Conservation (phyloP, 495 filamentous ascomycete genomes). For the Hypoxylon rickii region DNA sequence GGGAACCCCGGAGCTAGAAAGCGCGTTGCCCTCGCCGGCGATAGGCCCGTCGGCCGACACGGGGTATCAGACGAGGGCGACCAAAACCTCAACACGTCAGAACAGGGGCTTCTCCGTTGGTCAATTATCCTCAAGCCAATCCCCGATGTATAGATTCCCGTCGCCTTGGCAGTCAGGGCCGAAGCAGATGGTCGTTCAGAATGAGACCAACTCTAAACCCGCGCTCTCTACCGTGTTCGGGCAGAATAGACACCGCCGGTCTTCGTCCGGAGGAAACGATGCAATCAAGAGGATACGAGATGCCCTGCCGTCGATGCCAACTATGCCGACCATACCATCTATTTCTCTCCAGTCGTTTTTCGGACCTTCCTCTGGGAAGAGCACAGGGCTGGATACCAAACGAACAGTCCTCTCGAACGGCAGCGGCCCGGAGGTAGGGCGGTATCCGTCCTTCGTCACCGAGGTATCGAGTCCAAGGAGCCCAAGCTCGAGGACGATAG, state of each 20-base stretch:
- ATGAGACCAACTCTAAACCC: slow-evolving; percentile 36
- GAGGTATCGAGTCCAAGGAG: slow-evolving; percentile 25
- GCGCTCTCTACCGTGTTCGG: slow-evolving; percentile 47
- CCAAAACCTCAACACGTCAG: slow-evolving; percentile 24
- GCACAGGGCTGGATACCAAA: slow-evolving; percentile 23
- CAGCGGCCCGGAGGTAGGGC: slow-evolving; percentile 35
- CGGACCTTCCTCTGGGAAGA: slow-evolving; percentile 33
- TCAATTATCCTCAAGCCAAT: slow-evolving; percentile 33
- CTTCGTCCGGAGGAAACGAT: slow-evolving; percentile 50
- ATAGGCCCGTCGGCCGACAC: slow-evolving; percentile 8
- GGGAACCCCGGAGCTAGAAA: slow-evolving; percentile 10
- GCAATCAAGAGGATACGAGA: slow-evolving; percentile 53
- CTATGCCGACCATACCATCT: slow-evolving; percentile 45
- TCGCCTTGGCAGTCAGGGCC: slow-evolving; percentile 59
- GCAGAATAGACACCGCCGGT: slow-evolving; percentile 40
- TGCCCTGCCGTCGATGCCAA: slow-evolving; percentile 54
- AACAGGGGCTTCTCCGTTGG: slow-evolving; percentile 39
- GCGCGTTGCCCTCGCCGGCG: background rate
- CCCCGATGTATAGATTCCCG: slow-evolving; percentile 39
- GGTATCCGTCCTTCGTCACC: slow-evolving; percentile 25
- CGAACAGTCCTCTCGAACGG: slow-evolving; percentile 9
- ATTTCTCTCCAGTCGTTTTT: slow-evolving; percentile 60
- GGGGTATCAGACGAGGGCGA: slow-evolving; percentile 6
- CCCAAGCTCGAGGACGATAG: slow-evolving; percentile 20
- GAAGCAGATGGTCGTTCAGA: slow-evolving; percentile 46